These are phyloP conservation scores for Lactarius sp. DNA, from an alignment of 768 basidiomycete species.

Conservation along the genomic window DNA sequence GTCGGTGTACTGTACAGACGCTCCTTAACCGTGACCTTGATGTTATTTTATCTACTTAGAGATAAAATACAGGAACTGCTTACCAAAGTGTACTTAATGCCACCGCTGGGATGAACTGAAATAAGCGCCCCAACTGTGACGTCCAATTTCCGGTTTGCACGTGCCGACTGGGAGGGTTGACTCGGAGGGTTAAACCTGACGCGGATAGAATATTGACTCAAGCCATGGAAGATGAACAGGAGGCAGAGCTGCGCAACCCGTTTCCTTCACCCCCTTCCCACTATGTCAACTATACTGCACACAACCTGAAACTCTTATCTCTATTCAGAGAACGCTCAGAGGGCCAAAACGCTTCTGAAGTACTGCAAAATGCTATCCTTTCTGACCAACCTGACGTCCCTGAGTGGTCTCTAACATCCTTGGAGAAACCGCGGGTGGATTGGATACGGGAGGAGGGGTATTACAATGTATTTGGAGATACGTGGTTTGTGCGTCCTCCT, in stretches of 20 bases:
- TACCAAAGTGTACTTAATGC: too few relatives aligned
- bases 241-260: constrained; percentile 74
- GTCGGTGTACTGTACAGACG: not conserved
- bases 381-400: constrained; percentile 71
- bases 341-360: constrained; percentile 33
- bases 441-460: constrained; percentile 85
- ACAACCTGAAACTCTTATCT: constrained; percentile 64
- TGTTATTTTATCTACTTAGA: too few relatives aligned
- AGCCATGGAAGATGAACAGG: constrained; percentile 62
- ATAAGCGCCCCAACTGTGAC: too few relatives aligned
- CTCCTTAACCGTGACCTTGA: too few relatives aligned
- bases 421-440: constrained; percentile 85
- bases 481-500: constrained; percentile 69
- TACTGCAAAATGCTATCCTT: constrained; percentile 58
- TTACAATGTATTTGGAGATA: constrained; percentile 83
- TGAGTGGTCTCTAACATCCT: constrained; percentile 66
- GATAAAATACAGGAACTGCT: too few relatives aligned
- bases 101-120: too few relatives aligned
- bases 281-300: constrained; percentile 69
- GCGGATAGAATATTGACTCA: not conserved
- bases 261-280: constrained; percentile 89
- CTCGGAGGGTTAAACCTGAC: too few relatives aligned
- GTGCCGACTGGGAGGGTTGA: too few relatives aligned
- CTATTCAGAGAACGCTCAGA: constrained; percentile 51
- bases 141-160: too few relatives aligned